These are phyloP conservation scores for Diaporthe aspalathi DNA, from an alignment of 2,329 filamentous ascomycete genomes.

Conservation along the genomic window DNA sequence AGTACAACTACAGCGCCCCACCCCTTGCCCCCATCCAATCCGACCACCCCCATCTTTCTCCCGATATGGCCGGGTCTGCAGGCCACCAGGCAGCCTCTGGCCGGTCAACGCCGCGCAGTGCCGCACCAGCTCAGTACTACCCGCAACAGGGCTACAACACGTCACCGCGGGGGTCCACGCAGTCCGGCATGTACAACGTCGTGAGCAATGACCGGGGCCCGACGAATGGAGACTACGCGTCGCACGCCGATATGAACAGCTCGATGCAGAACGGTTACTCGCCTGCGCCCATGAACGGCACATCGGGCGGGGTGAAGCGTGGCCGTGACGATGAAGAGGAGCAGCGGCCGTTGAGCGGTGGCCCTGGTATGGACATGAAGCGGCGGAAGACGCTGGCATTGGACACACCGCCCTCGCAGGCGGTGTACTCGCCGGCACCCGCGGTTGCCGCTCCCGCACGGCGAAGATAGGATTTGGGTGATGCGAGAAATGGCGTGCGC, in stretches of 20 bases:
- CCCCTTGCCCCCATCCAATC: slow-evolving; percentile 74
- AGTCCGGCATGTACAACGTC: slow-evolving; percentile 89
- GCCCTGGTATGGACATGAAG: slow-evolving; percentile 48
- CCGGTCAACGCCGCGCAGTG: slow-evolving; percentile 85
- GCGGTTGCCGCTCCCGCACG: slow-evolving; percentile 43
- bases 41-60: slow-evolving; percentile 81
- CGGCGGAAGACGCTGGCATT: slow-evolving; percentile 50
- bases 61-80: slow-evolving; percentile 86
- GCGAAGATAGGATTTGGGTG: slow-evolving; percentile 31
- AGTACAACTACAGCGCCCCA: slow-evolving; percentile 82
- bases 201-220: slow-evolving; percentile 82
- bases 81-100: slow-evolving; percentile 83
- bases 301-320: slow-evolving; percentile 55
- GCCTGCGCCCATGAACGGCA: slow-evolving; percentile 73
- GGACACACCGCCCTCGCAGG: slow-evolving; percentile 47
- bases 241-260: slow-evolving; percentile 68
- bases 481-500: neutral
- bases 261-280: slow-evolving; percentile 73
- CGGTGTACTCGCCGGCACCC: slow-evolving; percentile 46
- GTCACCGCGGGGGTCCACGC: slow-evolving; percentile 75
- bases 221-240: slow-evolving; percentile 77
- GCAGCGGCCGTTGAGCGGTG: slow-evolving; percentile 45
- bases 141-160: slow-evolving; percentile 78
- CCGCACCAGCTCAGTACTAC: slow-evolving; percentile 81
- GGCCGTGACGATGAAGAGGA: slow-evolving; percentile 59